Conservation (phyloP, 257 asterid genomes). For the Scutellaria barbata region DNA sequence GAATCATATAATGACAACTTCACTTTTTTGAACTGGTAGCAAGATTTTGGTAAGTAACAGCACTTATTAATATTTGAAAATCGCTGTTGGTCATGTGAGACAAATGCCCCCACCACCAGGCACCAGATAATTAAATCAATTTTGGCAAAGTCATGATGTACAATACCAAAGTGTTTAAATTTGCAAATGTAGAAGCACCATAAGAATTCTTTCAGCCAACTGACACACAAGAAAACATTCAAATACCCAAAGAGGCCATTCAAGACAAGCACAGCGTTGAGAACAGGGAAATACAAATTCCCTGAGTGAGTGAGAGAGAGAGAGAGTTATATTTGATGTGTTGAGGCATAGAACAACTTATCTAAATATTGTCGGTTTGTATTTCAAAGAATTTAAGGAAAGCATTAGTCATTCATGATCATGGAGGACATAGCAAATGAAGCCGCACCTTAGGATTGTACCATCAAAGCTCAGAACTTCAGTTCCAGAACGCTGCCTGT, state of each 20-base stretch:
- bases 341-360: background rate
- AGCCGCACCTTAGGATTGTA: constrained; percentile 76
- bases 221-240: too few species aligned
- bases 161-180: too few species aligned
- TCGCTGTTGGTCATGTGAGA: background rate
- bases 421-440: constrained; percentile 27
- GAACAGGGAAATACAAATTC: background rate
- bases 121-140: too few species aligned
- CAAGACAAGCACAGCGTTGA: too few species aligned
- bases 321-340: background rate
- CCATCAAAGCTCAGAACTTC: constrained; percentile 99
- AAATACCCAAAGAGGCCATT: too few species aligned
- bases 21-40: background rate
- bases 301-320: background rate
- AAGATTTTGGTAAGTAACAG: background rate
- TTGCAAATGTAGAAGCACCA: too few species aligned
- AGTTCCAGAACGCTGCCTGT: constrained; percentile 78
- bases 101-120: background rate
- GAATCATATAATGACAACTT: constrained; percentile 1
- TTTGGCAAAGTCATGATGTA: too few species aligned
- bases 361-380: background rate
- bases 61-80: background rate
- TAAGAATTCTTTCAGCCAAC: too few species aligned
- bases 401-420: constrained; percentile 20
- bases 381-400: constrained; percentile 5